phyloP scores from a whole-genome alignment of 1,284 basidiomycete genomes.

The Apiotrichum gracile region DNA sequence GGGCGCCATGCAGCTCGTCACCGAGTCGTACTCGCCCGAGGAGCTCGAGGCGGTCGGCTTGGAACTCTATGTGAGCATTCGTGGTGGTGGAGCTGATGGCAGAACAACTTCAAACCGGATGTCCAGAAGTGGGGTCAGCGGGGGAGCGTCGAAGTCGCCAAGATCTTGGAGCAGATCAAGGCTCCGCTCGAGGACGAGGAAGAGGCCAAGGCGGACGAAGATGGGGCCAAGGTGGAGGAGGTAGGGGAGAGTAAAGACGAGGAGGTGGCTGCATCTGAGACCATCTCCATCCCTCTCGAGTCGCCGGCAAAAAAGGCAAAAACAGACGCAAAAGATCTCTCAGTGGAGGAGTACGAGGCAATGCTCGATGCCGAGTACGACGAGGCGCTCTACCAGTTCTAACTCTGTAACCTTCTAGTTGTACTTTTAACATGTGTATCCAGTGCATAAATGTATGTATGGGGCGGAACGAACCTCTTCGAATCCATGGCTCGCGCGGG shows the following conservation, averaged over 20 bases:
- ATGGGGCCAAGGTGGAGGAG: too few species aligned
- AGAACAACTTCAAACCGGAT: constrained; percentile 47
- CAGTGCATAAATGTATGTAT: constrained; percentile 14
- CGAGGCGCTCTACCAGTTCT: neutral
- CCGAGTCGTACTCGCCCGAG: constrained; percentile 57
- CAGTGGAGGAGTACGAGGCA: constrained; percentile 40
- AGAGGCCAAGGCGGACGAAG: constrained; percentile 7
- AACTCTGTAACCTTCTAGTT: neutral
- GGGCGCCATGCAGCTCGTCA: constrained; percentile 74
- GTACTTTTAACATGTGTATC: neutral
- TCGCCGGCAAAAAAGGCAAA: constrained; percentile 7
- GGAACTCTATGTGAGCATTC: constrained; percentile 57
- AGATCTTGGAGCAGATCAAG: constrained; percentile 39
- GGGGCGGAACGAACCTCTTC: constrained; percentile 35
- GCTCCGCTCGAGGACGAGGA: neutral
- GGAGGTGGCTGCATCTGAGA: neutral
- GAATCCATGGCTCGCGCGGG: constrained; percentile 3
- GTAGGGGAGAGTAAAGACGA: constrained; percentile 1
- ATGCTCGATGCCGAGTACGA: constrained; percentile 30
- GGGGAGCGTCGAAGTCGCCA: constrained; percentile 33
- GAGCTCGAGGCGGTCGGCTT: constrained; percentile 67
- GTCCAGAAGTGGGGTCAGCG: constrained; percentile 45
- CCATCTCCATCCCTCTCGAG: neutral
- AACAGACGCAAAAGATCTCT: constrained; percentile 13
- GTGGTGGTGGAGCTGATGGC: neutral